Evolutionary conservation across 345 rosid genomes (phyloP), one percentile per base, ranked within the genome.

Genomic region (Dipteronia dyeriana): DNA sequence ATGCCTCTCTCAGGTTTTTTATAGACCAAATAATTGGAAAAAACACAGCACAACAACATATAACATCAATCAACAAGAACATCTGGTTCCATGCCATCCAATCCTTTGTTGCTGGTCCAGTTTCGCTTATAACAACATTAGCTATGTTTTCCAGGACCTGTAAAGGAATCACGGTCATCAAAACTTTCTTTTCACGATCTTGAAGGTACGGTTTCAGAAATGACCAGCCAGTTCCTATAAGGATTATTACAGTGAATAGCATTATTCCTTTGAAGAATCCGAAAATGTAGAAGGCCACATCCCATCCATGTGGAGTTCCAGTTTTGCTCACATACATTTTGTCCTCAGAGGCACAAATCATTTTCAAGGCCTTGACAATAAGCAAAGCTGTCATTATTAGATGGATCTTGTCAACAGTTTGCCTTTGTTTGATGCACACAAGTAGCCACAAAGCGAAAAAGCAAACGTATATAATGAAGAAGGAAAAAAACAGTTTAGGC

Each of bases 231-330:
- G 90, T 85, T 31, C 93, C 93, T 23, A 87, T 87, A 12, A 90
- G 80, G 70, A 80, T 70, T 25, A 90, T 90, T 10, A 90, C 90
- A 1, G 86, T 84, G 75, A 90, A 90, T 4, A 89, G 26, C 91
- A 85, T 86, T 64, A 82, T 86, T 11, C 93, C 93, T 75, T 90
- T 90, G 45, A 90, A 73, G 74, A 90, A 85, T 61, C 90, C 87
- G 56, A 90, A 90, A 17, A 84, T 34, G 84, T 90, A 87, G 60
- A 90, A 90, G 0, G 87, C 87, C 0, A 87, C 76, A 39, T 89
- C 93, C 93, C 93, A 86, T 7, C 93, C 93, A 14, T 89, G 93
- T 0, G 91, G 90, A 11, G 86, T 86, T 0, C 93, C 93, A 0
- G 90, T 84, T 69, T 56, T 82, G 61, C 79, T 47, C 0, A 86